Base-by-base conservation (phyloP, 2,329 filamentous ascomycete genomes). In the Pseudopithomyces maydicus region DNA sequence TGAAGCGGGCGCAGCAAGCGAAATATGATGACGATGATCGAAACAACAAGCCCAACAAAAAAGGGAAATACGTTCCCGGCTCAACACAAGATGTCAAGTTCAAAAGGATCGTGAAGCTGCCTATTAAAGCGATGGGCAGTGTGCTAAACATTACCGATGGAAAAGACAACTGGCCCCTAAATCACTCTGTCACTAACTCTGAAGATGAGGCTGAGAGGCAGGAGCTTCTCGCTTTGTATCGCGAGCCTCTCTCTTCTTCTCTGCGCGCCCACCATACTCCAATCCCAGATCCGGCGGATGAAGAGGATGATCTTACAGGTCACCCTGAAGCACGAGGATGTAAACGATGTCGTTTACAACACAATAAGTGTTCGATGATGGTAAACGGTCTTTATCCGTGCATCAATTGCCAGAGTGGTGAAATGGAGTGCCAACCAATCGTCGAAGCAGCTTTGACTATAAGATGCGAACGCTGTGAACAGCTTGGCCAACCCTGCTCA, bases 281-380 rank as follows among this genome's bases (percentile, higher is more conserved):
- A 1, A 61, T 75, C 15, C 50, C 61, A 7, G 72, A 74, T 51
- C 71, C 72, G 3, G 22, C 44, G 0, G 54, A 52, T 4, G 43
- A 64, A 14, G 6, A 65, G 0, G 59, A 70, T n/a, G 72, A 74
- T 35, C 49, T 76, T 1, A 72, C 69, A 4, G 72, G 74, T 1
- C 61, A 75, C 26, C 74, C 76, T 6, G 65, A 44, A 4, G 67
- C 70, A 11, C 67, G 73, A 39, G 74, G 73, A 3, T 80, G 78
- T 56, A 58, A 61, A 22, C 50, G 58, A 3, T 80, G 78, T 54
- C 66, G 69, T 14, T 51, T 50, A 53, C 52, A 56, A 29, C 63
- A 23, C 7, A 64, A 35, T 20, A 32, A 17, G 3, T 78, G 64
- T 55, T 69, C 54, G 55, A 73, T 69, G 67, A 65, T 55, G 52